These are phyloP conservation scores for Coprinopsis strossmayeri DNA, from an alignment of 768 basidiomycete genomes.

Conservation along the genomic window DNA sequence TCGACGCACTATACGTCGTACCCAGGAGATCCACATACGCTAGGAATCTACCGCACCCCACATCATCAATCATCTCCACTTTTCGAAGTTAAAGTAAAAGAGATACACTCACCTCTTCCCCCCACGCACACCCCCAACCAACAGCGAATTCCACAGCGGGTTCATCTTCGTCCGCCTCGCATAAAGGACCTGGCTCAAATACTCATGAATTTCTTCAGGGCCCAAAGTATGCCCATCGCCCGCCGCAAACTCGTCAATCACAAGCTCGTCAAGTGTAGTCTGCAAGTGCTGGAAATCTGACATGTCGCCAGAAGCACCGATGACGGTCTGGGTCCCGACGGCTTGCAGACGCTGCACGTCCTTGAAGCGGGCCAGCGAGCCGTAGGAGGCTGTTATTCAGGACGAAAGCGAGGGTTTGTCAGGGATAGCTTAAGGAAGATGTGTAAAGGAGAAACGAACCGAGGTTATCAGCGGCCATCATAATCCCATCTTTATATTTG, in stretches of 20 bases:
- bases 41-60: constrained; percentile 59
- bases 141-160: constrained; percentile 91
- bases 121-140: constrained; percentile 89
- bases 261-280: constrained; percentile 66
- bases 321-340: constrained; percentile 76
- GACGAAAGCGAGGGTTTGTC: background rate
- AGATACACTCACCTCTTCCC: constrained; percentile 57
- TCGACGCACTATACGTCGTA: constrained; percentile 92
- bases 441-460: constrained; percentile 41
- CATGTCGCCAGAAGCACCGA: constrained; percentile 96
- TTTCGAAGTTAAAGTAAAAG: background rate
- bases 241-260: constrained; percentile 71
- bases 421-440: background rate
- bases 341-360: constrained; percentile 84
- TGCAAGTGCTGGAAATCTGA: constrained; percentile 96
- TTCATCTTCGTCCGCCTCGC: constrained; percentile 79
- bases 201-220: constrained; percentile 89
- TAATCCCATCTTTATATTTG: constrained; percentile 93
- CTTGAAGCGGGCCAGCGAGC: constrained; percentile 95
- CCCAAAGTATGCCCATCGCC: constrained; percentile 82
- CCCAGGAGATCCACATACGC: constrained; percentile 93
- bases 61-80: background rate
- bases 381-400: constrained; percentile 89
- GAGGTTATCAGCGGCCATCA: constrained; percentile 98
- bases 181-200: constrained; percentile 88